phyloP scores from a whole-genome alignment of 352 stramenopile species.

The Globisporangium emineosum region DNA sequence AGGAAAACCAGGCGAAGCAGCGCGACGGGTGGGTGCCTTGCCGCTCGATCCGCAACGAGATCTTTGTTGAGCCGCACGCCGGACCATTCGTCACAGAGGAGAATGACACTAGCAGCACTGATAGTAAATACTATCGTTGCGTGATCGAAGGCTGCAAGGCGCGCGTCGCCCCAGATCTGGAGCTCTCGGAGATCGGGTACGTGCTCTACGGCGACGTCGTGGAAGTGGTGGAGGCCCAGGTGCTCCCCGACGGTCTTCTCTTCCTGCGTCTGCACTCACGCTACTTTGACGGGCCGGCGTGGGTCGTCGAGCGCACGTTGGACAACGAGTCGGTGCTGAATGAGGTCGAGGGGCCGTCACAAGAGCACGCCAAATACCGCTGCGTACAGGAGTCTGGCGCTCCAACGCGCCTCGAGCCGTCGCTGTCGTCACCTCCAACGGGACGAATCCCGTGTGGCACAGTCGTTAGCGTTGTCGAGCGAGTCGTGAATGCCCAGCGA shows the following conservation, averaged over 20 bases:
- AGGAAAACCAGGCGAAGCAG: conserved; percentile 19
- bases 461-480: conserved; percentile 50
- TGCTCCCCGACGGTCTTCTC: conserved; percentile 49
- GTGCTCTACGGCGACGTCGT: conserved; percentile 75
- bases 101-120: not conserved
- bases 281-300: conserved; percentile 70
- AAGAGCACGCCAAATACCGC: conserved; percentile 34
- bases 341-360: conserved; percentile 46
- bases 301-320: conserved; percentile 70
- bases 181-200: conserved; percentile 65
- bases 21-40: conserved; percentile 62
- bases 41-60: conserved; percentile 72
- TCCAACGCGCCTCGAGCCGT: conserved; percentile 52
- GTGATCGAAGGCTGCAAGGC: conserved; percentile 80
- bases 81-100: conserved; percentile 33
- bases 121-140: conserved; percentile 50
- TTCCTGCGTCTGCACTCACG: conserved; percentile 57
- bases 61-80: conserved; percentile 55
- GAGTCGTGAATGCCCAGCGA: conserved; percentile 54
- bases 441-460: conserved; percentile 55
- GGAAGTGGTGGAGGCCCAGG: conserved; percentile 50
- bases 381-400: conserved; percentile 72
- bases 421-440: conserved; percentile 50
- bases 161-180: conserved; percentile 41
- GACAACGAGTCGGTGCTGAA: conserved; percentile 80